Evolutionary conservation across 2,329 filamentous ascomycete species (phyloP).

Genomic region (Cercospora sesami): DNA sequence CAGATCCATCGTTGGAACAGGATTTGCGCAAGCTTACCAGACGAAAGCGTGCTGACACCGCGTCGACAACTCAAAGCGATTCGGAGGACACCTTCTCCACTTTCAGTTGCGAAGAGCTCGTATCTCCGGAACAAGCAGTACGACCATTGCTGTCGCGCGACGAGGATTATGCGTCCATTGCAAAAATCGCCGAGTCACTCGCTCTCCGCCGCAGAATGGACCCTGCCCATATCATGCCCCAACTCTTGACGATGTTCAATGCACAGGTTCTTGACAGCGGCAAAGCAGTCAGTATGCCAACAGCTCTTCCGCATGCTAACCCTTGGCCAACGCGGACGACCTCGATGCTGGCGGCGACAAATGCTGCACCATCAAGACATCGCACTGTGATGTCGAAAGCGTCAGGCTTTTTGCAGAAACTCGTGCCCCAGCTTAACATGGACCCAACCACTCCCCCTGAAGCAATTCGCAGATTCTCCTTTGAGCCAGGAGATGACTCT

Average conservation of each 20-base stretch:
- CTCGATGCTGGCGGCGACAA: conserved; percentile 11
- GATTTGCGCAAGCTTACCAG: conserved; percentile 15
- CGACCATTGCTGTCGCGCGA: conserved; percentile 2
- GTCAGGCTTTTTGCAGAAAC: conserved; percentile 35
- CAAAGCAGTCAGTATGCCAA: conserved; percentile 8
- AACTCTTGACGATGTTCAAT: conserved; percentile 40
- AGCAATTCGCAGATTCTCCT: conserved; percentile 43
- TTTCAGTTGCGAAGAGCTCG: conserved; percentile 40
- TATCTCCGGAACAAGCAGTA: conserved; percentile 36
- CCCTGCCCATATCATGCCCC: conserved; percentile 35
- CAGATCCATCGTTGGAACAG: conserved; percentile 29
- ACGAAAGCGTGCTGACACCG: conserved; percentile 20
- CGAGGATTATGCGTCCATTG: conserved; percentile 36
- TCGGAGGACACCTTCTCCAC: conserved; percentile 38
- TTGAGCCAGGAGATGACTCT: conserved; percentile 46
- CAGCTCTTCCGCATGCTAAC: neutral
- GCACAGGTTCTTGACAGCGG: neutral
- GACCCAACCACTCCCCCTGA: conserved; percentile 18
- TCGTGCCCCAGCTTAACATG: conserved; percentile 31
- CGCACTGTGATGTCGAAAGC: conserved; percentile 34
- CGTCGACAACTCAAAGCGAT: conserved; percentile 23
- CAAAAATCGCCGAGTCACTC: conserved; percentile 39
- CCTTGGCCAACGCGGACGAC: conserved; percentile 7
- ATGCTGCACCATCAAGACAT: conserved; percentile 17
- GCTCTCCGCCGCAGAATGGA: conserved; percentile 42